Percentiles rank a stretch among this genome's conserved stretches.
These are phyloP conservation scores for Pulveroboletus sp. DNA, from an alignment of 768 basidiomycete genomes.

Conservation along the genomic window DNA sequence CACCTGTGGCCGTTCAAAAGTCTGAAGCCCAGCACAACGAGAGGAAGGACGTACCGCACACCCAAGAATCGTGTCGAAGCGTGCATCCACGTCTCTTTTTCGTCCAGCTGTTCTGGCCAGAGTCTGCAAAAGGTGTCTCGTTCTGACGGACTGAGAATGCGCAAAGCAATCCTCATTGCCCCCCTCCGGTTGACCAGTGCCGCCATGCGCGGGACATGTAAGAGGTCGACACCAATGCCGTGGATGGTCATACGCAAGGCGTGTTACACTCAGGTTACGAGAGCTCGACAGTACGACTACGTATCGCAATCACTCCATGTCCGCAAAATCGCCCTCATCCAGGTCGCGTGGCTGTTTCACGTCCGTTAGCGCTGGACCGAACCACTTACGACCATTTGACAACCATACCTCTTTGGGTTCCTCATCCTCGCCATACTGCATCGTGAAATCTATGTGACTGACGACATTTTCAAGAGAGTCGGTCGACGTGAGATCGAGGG, in stretches of 20 bases:
- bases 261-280: background rate
- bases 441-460: slow-evolving; percentile 95
- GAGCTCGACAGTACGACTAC: background rate
- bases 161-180: slow-evolving; percentile 44
- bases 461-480: slow-evolving; percentile 88
- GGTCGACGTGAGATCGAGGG: slow-evolving; percentile 84
- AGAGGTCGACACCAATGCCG: slow-evolving; percentile 73
- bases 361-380: slow-evolving; percentile 5
- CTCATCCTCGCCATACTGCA: slow-evolving; percentile 99
- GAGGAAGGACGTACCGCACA: slow-evolving; percentile 49
- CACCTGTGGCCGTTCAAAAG: slow-evolving; percentile 44
- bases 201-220: slow-evolving; percentile 62
- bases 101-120: slow-evolving; percentile 8
- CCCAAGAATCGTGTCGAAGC: slow-evolving; percentile 50
- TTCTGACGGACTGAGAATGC: slow-evolving; percentile 55
- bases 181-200: slow-evolving; percentile 48
- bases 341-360: slow-evolving; percentile 75
- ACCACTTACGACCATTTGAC: background rate
- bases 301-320: slow-evolving; percentile 46
- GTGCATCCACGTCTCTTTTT: background rate
- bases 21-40: background rate
- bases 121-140: slow-evolving; percentile 32
- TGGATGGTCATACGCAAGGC: slow-evolving; percentile 49
- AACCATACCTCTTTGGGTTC: slow-evolving; percentile 83
- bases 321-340: slow-evolving; percentile 88